phyloP scores from a whole-genome alignment of 2,329 filamentous ascomycete genomes.

The Cytospora mali region DNA sequence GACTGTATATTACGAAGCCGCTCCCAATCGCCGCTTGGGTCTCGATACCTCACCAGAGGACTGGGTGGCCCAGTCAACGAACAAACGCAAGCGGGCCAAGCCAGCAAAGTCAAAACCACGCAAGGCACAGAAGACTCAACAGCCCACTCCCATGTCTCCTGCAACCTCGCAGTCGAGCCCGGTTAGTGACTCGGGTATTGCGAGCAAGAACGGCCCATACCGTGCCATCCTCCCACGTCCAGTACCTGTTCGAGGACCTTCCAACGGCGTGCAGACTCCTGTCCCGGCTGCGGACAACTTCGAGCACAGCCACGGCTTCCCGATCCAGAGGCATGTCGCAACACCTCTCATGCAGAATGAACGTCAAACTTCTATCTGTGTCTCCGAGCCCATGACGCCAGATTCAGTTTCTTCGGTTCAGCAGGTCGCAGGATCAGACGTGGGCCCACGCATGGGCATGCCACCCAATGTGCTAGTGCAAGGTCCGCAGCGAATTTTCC shows the following conservation, averaged over 20 bases:
- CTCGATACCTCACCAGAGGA: slow-evolving; percentile 1
- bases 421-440: not conserved
- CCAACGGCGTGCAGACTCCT: not conserved
- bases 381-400: not conserved
- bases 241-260: not conserved
- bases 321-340: not conserved
- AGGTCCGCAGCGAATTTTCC: not conserved
- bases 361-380: not conserved
- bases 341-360: not conserved
- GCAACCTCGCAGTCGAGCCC: not conserved
- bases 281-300: not conserved
- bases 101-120: not conserved
- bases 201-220: not conserved
- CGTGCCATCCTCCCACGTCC: slow-evolving; percentile 5
- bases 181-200: not conserved
- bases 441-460: not conserved
- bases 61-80: not conserved
- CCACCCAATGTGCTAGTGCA: not conserved
- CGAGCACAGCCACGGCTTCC: not conserved
- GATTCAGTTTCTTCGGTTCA: not conserved
- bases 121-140: not conserved
- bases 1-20: not conserved
- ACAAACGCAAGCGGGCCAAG: slow-evolving; percentile 1
- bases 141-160: not conserved
- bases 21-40: not conserved